Evolutionary conservation across 371 early-diverging fungal genomes (phyloP).

Genomic region (Mucor circinelloides): DNA sequence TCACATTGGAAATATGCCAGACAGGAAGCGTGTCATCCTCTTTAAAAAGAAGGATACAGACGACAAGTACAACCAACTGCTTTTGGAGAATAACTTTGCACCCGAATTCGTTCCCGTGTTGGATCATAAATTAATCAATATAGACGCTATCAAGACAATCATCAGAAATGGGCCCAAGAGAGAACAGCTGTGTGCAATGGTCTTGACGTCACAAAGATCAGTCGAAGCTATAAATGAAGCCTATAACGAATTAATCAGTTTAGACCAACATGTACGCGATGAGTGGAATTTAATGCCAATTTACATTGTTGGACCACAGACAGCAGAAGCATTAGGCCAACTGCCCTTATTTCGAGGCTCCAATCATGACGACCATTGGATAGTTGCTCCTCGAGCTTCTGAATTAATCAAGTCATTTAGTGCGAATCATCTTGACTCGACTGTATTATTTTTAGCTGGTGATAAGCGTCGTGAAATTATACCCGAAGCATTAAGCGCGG

Average conservation of each 20-base stretch:
- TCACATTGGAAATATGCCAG: neutral
- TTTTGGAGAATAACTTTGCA: constrained; percentile 12
- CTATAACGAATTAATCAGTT: neutral
- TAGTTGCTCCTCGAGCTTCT: constrained; percentile 44
- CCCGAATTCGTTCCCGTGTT: constrained; percentile 44
- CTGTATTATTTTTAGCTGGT: constrained; percentile 54
- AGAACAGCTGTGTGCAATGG: constrained; percentile 19
- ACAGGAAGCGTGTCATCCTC: constrained; percentile 21
- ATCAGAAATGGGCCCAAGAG: constrained; percentile 22
- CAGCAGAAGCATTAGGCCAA: constrained; percentile 33
- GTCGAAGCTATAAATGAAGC: constrained; percentile 34
- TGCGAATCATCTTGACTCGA: constrained; percentile 20
- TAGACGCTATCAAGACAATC: constrained; percentile 14
- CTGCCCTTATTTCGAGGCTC: constrained; percentile 26
- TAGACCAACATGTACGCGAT: neutral
- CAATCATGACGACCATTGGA: constrained; percentile 11
- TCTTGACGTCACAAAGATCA: constrained; percentile 48
- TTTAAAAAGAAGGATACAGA: constrained; percentile 22
- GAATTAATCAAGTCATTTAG: constrained; percentile 29
- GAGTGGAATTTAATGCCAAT: constrained; percentile 32
- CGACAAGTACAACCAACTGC: constrained; percentile 27
- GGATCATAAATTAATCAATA: constrained; percentile 25
- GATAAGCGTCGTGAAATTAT: constrained; percentile 59
- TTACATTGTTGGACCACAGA: constrained; percentile 57
- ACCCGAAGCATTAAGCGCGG: constrained; percentile 29